Percentiles rank a stretch among this genome's conserved stretches.
Evolutionary conservation across 805 yeast species (phyloP).

Genomic region (Pichia paraexigua): DNA sequence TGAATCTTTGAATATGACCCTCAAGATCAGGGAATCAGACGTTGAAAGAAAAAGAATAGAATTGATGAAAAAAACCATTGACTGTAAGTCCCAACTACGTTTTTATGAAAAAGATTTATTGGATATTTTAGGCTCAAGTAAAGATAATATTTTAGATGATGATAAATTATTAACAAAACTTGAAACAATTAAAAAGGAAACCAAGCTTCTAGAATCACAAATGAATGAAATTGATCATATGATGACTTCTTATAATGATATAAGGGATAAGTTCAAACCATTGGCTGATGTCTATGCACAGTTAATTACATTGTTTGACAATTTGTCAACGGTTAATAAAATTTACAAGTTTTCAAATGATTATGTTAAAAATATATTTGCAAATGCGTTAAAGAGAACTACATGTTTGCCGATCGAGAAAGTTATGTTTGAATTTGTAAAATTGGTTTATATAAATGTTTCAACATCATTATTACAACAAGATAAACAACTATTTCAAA

Average conservation of each 20-base stretch:
- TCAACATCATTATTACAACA: constrained; percentile 38
- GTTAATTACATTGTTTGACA: constrained; percentile 41
- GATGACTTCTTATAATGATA: constrained; percentile 44
- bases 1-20: constrained; percentile 49
- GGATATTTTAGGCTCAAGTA: constrained; percentile 44
- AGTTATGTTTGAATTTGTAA: constrained; percentile 34
- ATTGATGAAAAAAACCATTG: constrained; percentile 47
- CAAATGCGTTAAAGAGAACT: neutral
- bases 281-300: constrained; percentile 49
- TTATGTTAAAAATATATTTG: neutral
- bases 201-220: constrained; percentile 44
- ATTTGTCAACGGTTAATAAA: constrained; percentile 33
- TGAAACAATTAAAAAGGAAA: constrained; percentile 58
- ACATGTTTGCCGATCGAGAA: constrained; percentile 20
- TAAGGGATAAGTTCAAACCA: constrained; percentile 39
- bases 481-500: constrained; percentile 38
- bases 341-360: constrained; percentile 45
- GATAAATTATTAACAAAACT: constrained; percentile 50
- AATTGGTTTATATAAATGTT: constrained; percentile 36
- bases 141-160: constrained; percentile 62
- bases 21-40: constrained; percentile 56
- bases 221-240: constrained; percentile 47
- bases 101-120: constrained; percentile 53
- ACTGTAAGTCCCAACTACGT: constrained; percentile 46
- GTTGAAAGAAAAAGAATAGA: constrained; percentile 50